phyloP scores from a whole-genome alignment of 352 stramenopile species.

The Peronosclerospora sorghi region DNA sequence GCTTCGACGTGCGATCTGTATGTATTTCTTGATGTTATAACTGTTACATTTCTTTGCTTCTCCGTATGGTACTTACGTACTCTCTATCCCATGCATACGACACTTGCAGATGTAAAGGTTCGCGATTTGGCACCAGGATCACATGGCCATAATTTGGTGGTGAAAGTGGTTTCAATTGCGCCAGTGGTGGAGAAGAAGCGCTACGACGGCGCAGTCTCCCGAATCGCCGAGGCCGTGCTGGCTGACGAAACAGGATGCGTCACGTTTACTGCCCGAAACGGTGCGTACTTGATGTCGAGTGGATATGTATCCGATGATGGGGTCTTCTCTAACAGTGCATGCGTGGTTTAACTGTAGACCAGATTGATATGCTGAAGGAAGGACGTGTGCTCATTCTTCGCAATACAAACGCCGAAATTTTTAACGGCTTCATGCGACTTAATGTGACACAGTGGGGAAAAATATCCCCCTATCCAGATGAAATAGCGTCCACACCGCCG shows the following conservation, averaged over 20 bases:
- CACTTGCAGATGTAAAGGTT: constrained; percentile 59
- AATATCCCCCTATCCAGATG: constrained; percentile 56
- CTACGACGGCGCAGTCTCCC: constrained; percentile 50
- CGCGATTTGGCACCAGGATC: constrained; percentile 59
- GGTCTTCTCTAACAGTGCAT: too few relatives aligned
- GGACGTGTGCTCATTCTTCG: constrained; percentile 55
- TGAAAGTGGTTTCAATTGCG: constrained; percentile 56
- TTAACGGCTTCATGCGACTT: constrained; percentile 77
- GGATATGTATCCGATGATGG: neutral
- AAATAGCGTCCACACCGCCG: constrained; percentile 54
- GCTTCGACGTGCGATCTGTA: constrained; percentile 41
- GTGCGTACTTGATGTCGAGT: constrained; percentile 13
- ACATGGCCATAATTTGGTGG: constrained; percentile 73
- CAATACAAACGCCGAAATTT: constrained; percentile 78
- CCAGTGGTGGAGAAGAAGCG: constrained; percentile 53
- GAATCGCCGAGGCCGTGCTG: constrained; percentile 65
- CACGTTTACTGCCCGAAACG: constrained; percentile 70
- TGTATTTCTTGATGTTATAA: neutral
- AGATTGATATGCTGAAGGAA: constrained; percentile 59
- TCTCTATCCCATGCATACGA: neutral
- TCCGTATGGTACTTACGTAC: neutral
- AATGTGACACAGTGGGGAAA: constrained; percentile 84
- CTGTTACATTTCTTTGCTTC: neutral
- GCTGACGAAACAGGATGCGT: constrained; percentile 78
- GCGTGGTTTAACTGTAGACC: constrained; percentile 39